Base-by-base conservation (phyloP, 2,329 filamentous ascomycete species). In the Ceratocystis destructans region DNA sequence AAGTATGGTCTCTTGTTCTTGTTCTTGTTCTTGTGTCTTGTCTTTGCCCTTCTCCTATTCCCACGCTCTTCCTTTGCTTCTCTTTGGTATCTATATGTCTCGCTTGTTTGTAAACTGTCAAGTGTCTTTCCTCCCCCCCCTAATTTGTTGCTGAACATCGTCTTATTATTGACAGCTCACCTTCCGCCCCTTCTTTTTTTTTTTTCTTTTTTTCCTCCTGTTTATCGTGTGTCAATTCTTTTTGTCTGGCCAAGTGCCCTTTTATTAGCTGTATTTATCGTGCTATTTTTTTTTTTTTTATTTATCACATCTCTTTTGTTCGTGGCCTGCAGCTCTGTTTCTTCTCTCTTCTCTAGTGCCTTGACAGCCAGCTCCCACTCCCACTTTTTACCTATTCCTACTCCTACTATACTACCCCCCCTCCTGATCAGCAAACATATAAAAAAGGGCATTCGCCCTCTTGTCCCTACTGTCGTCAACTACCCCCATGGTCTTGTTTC, bases 81-180 rank as follows among this genome's bases (percentile, higher is more conserved):
- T 41, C 37, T 41, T 12, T 41, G 37, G 37, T 41, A 41, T 41
- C 37, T 41, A 12, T 12, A 37, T 41, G 37, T 41, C 37, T 41
- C 37, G 37, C 37, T 41, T 41, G 37, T 41, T 41, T 41, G 10
- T 41, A 12, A 41, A 41, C 37, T 41, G 37, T 41, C 37, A 41
- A 41, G 37, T 41, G 37, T 41, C 37, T 41, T 41, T 37, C 33
- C 37, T 12, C 37, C 37, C 37, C 8, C 8, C 33, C 37, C 37
- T 41, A 41, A 41, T 41, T 41, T 41, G 37, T 41, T 41, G 37
- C 37, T 41, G 37, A 41, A 41, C 37, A 41, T 59, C 55, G 55
- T 59, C 55, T 59, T 59, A 59, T 41, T 41, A 12, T 41, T 41
- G 37, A 59, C 55, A 59, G 20, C 45, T 46, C 62, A 41, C 37